These are phyloP conservation scores for Fusarium begoniae DNA, from an alignment of 2,329 filamentous ascomycete species.

Conservation along the genomic window DNA sequence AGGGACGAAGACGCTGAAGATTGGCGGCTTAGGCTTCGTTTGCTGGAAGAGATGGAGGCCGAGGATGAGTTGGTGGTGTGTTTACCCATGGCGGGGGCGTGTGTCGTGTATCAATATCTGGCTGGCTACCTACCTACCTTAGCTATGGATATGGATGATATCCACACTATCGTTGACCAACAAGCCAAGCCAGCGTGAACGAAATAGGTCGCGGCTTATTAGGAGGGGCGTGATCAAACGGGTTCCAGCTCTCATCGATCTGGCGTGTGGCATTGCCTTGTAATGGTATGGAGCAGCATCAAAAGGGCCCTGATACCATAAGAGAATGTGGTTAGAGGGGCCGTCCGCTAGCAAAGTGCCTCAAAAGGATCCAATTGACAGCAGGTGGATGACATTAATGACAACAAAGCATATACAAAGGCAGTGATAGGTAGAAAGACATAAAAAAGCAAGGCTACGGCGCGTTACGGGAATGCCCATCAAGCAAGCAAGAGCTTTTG, in stretches of 20 bases:
- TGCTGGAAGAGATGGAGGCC: slow-evolving; percentile 24
- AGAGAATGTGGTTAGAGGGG: background rate
- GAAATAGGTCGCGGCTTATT: background rate
- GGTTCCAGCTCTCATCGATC: slow-evolving; percentile 15
- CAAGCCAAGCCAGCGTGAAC: slow-evolving; percentile 1
- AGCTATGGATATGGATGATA: background rate
- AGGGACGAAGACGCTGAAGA: slow-evolving; percentile 38
- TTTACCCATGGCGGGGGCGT: slow-evolving; percentile 42
- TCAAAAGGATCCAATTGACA: background rate
- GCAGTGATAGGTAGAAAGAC: background rate
- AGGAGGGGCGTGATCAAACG: slow-evolving; percentile 23
- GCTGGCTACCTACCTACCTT: background rate
- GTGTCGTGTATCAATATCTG: slow-evolving; percentile 8
- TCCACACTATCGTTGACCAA: background rate
- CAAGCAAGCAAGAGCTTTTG: slow-evolving; percentile 2
- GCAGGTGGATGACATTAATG: background rate
- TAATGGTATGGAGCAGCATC: slow-evolving; percentile 15
- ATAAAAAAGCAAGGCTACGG: slow-evolving; percentile 27
- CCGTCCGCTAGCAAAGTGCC: background rate
- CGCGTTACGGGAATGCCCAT: slow-evolving; percentile 11
- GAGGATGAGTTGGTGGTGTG: slow-evolving; percentile 30
- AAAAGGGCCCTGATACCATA: slow-evolving; percentile 5
- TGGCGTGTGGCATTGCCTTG: slow-evolving; percentile 5
- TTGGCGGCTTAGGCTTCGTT: slow-evolving; percentile 35
- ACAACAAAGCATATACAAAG: background rate